A percentile compares a stretch with the other conserved stretches of the same genome.
Conservation (phyloP, 768 basidiomycete species). For the Termitomyces bulborhizus region DNA sequence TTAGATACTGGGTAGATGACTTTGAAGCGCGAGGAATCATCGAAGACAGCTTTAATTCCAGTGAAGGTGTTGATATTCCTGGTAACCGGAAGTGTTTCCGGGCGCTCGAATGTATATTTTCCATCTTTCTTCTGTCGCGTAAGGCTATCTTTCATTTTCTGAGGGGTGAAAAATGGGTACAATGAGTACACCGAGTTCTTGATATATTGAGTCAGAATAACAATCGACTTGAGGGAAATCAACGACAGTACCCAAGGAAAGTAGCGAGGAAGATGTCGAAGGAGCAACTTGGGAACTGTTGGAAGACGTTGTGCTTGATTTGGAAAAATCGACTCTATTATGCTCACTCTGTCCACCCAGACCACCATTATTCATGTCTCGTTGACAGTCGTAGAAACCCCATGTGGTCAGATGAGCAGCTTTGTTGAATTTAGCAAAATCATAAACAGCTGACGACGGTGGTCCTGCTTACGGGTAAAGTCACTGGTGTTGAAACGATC, state of each 20-base stretch:
- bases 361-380: slow-evolving; percentile 28
- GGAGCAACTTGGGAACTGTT: slow-evolving; percentile 15
- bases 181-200: slow-evolving; percentile 15
- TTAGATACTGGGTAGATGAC: slow-evolving; percentile 30
- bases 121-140: slow-evolving; percentile 29
- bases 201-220: not conserved
- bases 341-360: slow-evolving; percentile 14
- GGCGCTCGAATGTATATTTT: slow-evolving; percentile 38
- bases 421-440: slow-evolving; percentile 19
- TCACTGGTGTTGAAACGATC: slow-evolving; percentile 49
- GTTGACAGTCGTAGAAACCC: slow-evolving; percentile 44
- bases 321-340: too few species aligned
- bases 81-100: slow-evolving; percentile 20
- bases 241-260: slow-evolving; percentile 12
- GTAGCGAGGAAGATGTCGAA: slow-evolving; percentile 16
- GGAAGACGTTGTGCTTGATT: not conserved
- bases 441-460: not conserved
- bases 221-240: not conserved
- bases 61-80: slow-evolving; percentile 26
- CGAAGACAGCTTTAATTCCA: slow-evolving; percentile 28
- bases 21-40: slow-evolving; percentile 29
- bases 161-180: slow-evolving; percentile 40
- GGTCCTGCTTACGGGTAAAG: slow-evolving; percentile 34
- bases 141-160: slow-evolving; percentile 26
- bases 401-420: slow-evolving; percentile 37